phyloP scores from a whole-genome alignment of 331 rosid genomes.

The Arachis monticola region DNA sequence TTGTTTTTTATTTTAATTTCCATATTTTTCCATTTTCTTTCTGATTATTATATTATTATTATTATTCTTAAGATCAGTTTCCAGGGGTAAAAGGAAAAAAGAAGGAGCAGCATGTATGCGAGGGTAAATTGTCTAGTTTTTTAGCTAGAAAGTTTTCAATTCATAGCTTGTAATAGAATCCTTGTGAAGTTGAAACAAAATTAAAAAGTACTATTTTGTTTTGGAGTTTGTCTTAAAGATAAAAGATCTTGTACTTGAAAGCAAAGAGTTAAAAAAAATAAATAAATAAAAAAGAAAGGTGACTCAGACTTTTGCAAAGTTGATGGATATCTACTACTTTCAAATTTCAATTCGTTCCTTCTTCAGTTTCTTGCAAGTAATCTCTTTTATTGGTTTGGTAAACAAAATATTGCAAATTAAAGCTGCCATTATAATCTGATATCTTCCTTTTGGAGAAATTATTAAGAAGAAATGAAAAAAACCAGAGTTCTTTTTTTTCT shows the following conservation, averaged over 20 bases:
- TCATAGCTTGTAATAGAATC: conserved; percentile 30
- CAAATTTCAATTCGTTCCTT: neutral
- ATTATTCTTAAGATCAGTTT: conserved; percentile 37
- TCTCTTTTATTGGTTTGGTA: conserved; percentile 31
- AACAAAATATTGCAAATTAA: neutral
- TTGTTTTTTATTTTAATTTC: neutral
- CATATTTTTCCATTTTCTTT: neutral
- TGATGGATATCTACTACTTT: conserved; percentile 23
- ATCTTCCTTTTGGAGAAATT: neutral
- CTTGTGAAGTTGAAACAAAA: conserved; percentile 18
- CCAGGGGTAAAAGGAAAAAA: conserved; percentile 30
- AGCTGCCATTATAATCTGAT: conserved; percentile 17
- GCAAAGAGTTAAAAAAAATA: conserved; percentile 25
- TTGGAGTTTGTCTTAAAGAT: conserved; percentile 38
- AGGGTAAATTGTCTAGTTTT: conserved; percentile 15
- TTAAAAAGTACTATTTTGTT: conserved; percentile 4
- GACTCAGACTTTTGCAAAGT: conserved; percentile 11
- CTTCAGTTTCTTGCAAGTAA: conserved; percentile 39
- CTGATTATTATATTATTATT: neutral
- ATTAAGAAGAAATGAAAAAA: neutral
- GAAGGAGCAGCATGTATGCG: conserved; percentile 1
- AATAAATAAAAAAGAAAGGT: neutral
- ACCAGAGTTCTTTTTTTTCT: neutral
- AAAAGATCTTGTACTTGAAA: conserved; percentile 40
- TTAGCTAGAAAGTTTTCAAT: neutral